Evolutionary conservation across 176 grass and related monocot genomes (phyloP), one percentile per base, ranked within the genome.

Genomic region (Carex kokanica): DNA sequence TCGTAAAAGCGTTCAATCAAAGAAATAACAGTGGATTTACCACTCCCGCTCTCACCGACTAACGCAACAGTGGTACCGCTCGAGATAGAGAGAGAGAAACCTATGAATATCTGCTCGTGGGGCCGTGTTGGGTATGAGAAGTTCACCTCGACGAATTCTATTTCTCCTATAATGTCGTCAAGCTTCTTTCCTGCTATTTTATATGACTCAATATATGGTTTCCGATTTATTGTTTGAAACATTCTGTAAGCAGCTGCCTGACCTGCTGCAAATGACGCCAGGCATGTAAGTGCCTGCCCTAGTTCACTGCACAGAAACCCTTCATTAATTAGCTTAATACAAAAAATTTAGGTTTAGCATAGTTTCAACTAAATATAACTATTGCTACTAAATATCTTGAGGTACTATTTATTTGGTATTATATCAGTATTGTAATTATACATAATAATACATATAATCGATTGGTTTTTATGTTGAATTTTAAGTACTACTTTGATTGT

Each of bases 21-120:
- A 84, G 87, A 90, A 64, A 97, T 90, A 59, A 94, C 87, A 0
- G 94, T 97, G 1, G 91, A 97, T 78, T 97, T 97, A 17, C 94
- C 94, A 75, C 94, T 97, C 43, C 94, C 94, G 60, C 94, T 97
- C 88, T 91, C 86, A 45, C 91, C 94, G 68, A 97, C 94, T 34
- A 97, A 80, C 20, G 94, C 94, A 77, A 92, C 86, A 27, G 91
- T 94, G 13, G 61, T 86, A 67, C 89, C 88, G 15, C 82, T 92
- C 43, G 78, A 84, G 63, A 91, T 91, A 77, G 59, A 38, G 25
- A 97, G 89, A 51, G 86, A 92, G 69, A 97, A 93, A 24, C 89
- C 94, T 60, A 61, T 83, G 81, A 97, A 92, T 77, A 97, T 94
- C 83, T 87, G 86, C 43, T 97, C 89, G n/a, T 90, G 74, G 17